Evolutionary conservation across 495 filamentous ascomycete genomes (phyloP), one percentile per base, ranked within the genome.

Genomic region (Hypomontagnella monticulosa): DNA sequence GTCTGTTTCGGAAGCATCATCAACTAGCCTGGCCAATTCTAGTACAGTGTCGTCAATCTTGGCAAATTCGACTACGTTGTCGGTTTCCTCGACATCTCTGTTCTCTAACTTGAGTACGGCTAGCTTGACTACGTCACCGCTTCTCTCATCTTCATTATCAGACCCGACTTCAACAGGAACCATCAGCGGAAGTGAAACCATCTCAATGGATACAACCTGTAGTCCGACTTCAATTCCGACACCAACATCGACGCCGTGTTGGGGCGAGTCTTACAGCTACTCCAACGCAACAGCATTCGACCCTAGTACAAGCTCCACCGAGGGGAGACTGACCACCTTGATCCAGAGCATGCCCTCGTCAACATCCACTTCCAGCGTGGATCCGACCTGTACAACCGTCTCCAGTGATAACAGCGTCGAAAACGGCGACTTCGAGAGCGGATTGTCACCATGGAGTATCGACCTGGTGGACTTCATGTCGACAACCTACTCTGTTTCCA

Each of bases 391-490:
- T 32, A 64, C 40, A 4, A 16, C 51, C 1, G 10, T 19, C 34
- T 27, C 47, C 1, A 56, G 48, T 59, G 48, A 15, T 0, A 46
- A 54, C 23, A 50, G 57, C 34, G 56, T 73, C 27, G 64, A 69
- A 41, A 71, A 73, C 43, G 71, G 71, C 2, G 68, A 71, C 62
- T 73, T 73, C 52, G 71, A 73, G 34, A 42, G 43, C 3, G 71
- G 71, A 4, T 33, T 73, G 1, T 71, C 71, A 1, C 71, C 71
- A 1, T 73, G 71, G 71, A 71, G 68, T 44, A 43, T 73, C 6
- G 71, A 73, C 56, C 62, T 73, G 9, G 68, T 71, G 6, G 71
- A 73, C 43, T 37, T 71, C 12, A 52, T 73, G 65, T 71, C 68
- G 40, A 73, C 71, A 14, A 40, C 36, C 33, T 73, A 73, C 65